Percentiles rank a stretch among this genome's conserved stretches.
Conservation (phyloP, 768 basidiomycete genomes). For the Naganishia kalamii region DNA sequence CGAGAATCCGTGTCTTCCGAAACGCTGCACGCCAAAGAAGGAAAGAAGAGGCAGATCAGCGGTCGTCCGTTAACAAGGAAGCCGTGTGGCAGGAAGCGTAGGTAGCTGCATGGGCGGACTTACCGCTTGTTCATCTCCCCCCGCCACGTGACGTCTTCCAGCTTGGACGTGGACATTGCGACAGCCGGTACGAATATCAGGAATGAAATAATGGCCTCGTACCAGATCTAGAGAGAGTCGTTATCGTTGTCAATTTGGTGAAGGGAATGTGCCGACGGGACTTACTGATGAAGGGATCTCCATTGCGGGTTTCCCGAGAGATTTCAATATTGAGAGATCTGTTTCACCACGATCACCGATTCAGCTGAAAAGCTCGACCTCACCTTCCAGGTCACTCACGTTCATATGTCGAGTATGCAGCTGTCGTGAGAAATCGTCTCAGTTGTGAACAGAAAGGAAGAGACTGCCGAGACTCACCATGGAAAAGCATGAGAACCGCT, state of each 20-base stretch:
- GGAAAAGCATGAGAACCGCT: background rate
- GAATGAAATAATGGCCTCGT: conserved; percentile 38
- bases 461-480: background rate
- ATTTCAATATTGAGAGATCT: conserved; percentile 45
- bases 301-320: conserved; percentile 28
- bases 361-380: background rate
- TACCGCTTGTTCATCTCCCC: conserved; percentile 42
- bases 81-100: too few relatives aligned
- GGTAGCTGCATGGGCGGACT: too few relatives aligned
- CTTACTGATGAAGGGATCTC: conserved; percentile 38
- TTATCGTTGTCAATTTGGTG: background rate
- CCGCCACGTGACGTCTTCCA: conserved; percentile 43
- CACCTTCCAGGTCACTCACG: conserved; percentile 25
- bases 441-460: background rate
- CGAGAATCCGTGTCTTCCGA: conserved; percentile 36
- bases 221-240: conserved; percentile 31
- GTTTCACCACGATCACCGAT: background rate
- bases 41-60: background rate
- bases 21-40: conserved; percentile 16
- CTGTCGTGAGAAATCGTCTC: conserved; percentile 19
- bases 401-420: conserved; percentile 45
- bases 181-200: conserved; percentile 39
- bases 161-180: conserved; percentile 28
- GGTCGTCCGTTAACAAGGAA: too few relatives aligned
- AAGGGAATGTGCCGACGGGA: background rate